Conservation (phyloP, 75 land plant genomes). For the Pinus tabuliformis region DNA sequence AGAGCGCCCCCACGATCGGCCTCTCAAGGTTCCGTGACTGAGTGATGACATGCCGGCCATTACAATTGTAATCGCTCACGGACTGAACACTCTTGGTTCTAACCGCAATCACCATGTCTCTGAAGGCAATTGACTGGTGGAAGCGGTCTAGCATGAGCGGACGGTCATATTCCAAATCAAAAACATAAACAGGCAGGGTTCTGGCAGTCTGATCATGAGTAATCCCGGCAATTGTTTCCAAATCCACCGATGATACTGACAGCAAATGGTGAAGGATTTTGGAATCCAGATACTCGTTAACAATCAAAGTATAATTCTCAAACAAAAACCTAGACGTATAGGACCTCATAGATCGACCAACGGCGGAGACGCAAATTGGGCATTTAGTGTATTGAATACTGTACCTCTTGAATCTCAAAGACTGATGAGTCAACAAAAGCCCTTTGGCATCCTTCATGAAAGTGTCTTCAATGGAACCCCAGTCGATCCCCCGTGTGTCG, state of each 20-base stretch:
- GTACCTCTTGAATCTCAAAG: constrained; percentile 56
- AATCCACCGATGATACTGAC: constrained; percentile 58
- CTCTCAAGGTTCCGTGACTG: constrained; percentile 80
- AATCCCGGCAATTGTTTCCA: constrained; percentile 33
- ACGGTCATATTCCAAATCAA: constrained; percentile 77
- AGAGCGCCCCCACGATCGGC: constrained; percentile 81
- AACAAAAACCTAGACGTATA: constrained; percentile 91
- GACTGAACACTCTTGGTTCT: constrained; percentile 72
- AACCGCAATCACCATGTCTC: constrained; percentile 93
- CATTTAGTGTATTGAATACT: constrained; percentile 49
- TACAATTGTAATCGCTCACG: constrained; percentile 95
- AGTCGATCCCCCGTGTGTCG: constrained; percentile 55
- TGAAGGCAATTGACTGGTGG: constrained; percentile 91
- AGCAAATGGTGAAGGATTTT: constrained; percentile 74
- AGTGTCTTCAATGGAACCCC: constrained; percentile 54
- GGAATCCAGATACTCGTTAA: constrained; percentile 94
- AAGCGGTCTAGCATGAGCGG: constrained; percentile 80
- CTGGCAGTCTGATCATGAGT: constrained; percentile 36
- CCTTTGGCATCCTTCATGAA: constrained; percentile 53
- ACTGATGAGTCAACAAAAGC: constrained; percentile 59
- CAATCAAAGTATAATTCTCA: constrained; percentile 86
- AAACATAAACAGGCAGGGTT: constrained; percentile 84
- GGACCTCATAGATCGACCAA: constrained; percentile 66
- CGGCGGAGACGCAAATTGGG: constrained; percentile 72
- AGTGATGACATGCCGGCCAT: constrained; percentile 80